These are phyloP conservation scores for Aspergillus kassunensis DNA, from an alignment of 495 filamentous ascomycete species.

Conservation along the genomic window DNA sequence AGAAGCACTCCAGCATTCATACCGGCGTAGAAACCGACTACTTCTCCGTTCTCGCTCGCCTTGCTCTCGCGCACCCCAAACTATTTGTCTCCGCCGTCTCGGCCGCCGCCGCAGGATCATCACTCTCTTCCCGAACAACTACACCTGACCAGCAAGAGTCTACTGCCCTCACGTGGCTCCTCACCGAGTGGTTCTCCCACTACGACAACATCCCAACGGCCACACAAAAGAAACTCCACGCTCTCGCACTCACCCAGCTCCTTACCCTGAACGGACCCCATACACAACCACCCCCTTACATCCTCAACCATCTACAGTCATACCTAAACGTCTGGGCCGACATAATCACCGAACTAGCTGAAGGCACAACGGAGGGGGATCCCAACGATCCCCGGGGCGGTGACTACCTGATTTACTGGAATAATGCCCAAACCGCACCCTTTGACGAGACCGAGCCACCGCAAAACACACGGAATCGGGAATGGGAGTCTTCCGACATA, in stretches of 20 bases:
- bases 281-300: slow-evolving; percentile 46
- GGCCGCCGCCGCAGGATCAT: slow-evolving; percentile 19
- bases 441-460: slow-evolving; percentile 55
- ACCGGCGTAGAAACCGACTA: slow-evolving; percentile 75
- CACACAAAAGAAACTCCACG: slow-evolving; percentile 73
- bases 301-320: slow-evolving; percentile 57
- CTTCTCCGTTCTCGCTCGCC: slow-evolving; percentile 74
- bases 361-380: slow-evolving; percentile 38
- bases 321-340: slow-evolving; percentile 69
- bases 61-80: slow-evolving; percentile 64
- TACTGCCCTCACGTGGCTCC: slow-evolving; percentile 64
- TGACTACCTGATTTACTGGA: slow-evolving; percentile 54
- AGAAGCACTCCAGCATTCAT: slow-evolving; percentile 57
- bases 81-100: slow-evolving; percentile 57
- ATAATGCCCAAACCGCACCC: slow-evolving; percentile 29
- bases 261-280: slow-evolving; percentile 59
- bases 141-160: slow-evolving; percentile 43
- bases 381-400: slow-evolving; percentile 34
- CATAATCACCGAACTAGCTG: slow-evolving; percentile 57
- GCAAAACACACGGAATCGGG: slow-evolving; percentile 51
- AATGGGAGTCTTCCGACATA: slow-evolving; percentile 60
- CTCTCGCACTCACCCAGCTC: slow-evolving; percentile 75
- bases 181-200: slow-evolving; percentile 82
- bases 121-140: slow-evolving; percentile 9
- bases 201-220: slow-evolving; percentile 77